Conservation (phyloP, 768 basidiomycete genomes). For the Boletellus ananiceps region DNA sequence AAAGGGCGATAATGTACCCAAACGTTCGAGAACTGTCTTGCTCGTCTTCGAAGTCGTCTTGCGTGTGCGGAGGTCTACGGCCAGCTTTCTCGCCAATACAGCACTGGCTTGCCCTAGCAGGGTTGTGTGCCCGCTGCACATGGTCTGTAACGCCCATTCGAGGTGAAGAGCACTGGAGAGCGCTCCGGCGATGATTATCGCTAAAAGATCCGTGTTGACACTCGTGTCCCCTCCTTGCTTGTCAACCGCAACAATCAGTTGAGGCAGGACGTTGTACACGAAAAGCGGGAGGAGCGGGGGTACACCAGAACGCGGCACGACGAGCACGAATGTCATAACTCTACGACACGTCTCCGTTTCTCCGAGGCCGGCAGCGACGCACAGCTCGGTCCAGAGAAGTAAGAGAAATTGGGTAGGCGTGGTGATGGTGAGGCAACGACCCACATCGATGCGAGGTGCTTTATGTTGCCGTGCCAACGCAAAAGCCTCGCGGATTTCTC, state of each 20-base stretch:
- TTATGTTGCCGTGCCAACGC: slow-evolving; percentile 56
- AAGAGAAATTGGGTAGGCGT: slow-evolving; percentile 60
- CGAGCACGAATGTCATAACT: slow-evolving; percentile 63
- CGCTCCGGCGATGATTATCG: slow-evolving; percentile 58
- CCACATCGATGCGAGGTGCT: slow-evolving; percentile 60
- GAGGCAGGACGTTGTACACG: slow-evolving; percentile 61
- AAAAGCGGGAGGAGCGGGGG: slow-evolving; percentile 75
- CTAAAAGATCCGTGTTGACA: slow-evolving; percentile 57
- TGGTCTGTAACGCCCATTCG: slow-evolving; percentile 61
- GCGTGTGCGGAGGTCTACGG: slow-evolving; percentile 52
- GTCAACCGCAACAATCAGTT: slow-evolving; percentile 52
- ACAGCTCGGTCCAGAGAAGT: slow-evolving; percentile 65
- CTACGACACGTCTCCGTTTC: slow-evolving; percentile 61
- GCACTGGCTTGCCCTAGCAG: slow-evolving; percentile 61
- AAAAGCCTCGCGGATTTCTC: slow-evolving; percentile 55
- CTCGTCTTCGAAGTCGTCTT: slow-evolving; percentile 48
- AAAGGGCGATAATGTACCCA: slow-evolving; percentile 60
- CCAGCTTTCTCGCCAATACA: slow-evolving; percentile 62
- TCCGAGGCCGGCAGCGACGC: slow-evolving; percentile 47
- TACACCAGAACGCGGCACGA: slow-evolving; percentile 49
- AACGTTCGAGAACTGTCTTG: slow-evolving; percentile 50
- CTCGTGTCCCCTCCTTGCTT: slow-evolving; percentile 48
- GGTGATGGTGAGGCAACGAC: slow-evolving; percentile 55
- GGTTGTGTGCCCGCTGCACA: slow-evolving; percentile 44
- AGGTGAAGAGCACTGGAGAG: slow-evolving; percentile 65